A percentile compares a stretch with the other conserved stretches of the same genome.
Evolutionary conservation across 108 stramenopile species (phyloP).

Genomic region (Hondaea fermentalgiana): DNA sequence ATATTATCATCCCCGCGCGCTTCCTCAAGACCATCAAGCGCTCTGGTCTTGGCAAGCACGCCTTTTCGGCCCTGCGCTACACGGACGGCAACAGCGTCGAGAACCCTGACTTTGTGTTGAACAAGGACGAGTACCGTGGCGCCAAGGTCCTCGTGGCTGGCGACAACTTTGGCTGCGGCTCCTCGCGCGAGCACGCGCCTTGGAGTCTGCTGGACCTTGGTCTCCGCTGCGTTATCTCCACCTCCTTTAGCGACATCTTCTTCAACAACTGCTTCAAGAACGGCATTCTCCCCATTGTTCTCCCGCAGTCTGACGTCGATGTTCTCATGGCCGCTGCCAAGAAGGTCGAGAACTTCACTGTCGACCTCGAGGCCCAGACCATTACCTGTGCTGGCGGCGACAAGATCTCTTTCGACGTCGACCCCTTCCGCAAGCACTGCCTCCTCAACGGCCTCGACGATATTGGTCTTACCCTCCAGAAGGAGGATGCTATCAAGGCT

Average conservation of each 20-base stretch:
- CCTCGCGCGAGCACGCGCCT: constrained; percentile 82
- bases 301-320: constrained; percentile 64
- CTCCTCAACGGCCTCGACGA: constrained; percentile 82
- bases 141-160: constrained; percentile 75
- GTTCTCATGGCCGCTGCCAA: constrained; percentile 60
- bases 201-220: constrained; percentile 88
- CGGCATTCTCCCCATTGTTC: constrained; percentile 78
- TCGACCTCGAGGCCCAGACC: constrained; percentile 75
- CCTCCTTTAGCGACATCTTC: constrained; percentile 85
- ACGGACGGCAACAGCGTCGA: constrained; percentile 19
- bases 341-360: constrained; percentile 64
- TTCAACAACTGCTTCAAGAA: constrained; percentile 96
- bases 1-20: constrained; percentile 92
- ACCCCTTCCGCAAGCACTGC: constrained; percentile 77
- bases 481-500: constrained; percentile 63
- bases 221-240: constrained; percentile 74
- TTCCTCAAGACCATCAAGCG: constrained; percentile 90
- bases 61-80: constrained; percentile 81
- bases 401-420: constrained; percentile 68
- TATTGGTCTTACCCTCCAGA: constrained; percentile 80
- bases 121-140: constrained; percentile 66
- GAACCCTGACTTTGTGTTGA: constrained; percentile 78
- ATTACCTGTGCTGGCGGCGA: constrained; percentile 66
- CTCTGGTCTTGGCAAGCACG: constrained; percentile 77
- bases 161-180: constrained; percentile 86